These are phyloP conservation scores for Eruca vesicaria DNA, from an alignment of 441 rosid species.

Conservation along the genomic window DNA sequence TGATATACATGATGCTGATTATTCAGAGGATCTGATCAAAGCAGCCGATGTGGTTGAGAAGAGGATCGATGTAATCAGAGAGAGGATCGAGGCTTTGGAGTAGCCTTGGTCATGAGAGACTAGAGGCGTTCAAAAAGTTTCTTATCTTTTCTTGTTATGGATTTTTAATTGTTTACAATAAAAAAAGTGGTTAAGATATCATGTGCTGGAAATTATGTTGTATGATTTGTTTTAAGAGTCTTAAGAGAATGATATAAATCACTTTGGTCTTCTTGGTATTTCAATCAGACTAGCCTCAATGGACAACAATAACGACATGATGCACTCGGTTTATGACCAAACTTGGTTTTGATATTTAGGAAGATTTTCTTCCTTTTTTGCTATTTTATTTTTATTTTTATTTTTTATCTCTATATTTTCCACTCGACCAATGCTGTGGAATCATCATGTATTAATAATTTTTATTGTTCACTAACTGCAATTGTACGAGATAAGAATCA, in stretches of 20 bases:
- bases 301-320: not conserved
- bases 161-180: not conserved
- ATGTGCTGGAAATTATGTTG: not conserved
- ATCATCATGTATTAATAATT: too few species aligned
- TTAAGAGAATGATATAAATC: not conserved
- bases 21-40: slow-evolving; percentile 22
- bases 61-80: slow-evolving; percentile 1
- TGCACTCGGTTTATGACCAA: not conserved
- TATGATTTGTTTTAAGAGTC: not conserved
- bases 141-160: not conserved
- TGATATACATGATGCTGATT: slow-evolving; percentile 19
- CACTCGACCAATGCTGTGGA: not conserved
- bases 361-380: not conserved
- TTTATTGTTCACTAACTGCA: too few species aligned
- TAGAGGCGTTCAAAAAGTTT: not conserved
- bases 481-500: too few species aligned
- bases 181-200: not conserved
- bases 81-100: slow-evolving; percentile 6
- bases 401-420: too few species aligned
- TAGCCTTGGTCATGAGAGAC: not conserved
- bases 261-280: not conserved
- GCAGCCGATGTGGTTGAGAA: slow-evolving; percentile 25
- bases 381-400: not conserved
- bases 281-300: not conserved
- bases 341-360: not conserved